Evolutionary conservation across 192 early-diverging fungal species (phyloP).

Genomic region (Coemansia sp.): DNA sequence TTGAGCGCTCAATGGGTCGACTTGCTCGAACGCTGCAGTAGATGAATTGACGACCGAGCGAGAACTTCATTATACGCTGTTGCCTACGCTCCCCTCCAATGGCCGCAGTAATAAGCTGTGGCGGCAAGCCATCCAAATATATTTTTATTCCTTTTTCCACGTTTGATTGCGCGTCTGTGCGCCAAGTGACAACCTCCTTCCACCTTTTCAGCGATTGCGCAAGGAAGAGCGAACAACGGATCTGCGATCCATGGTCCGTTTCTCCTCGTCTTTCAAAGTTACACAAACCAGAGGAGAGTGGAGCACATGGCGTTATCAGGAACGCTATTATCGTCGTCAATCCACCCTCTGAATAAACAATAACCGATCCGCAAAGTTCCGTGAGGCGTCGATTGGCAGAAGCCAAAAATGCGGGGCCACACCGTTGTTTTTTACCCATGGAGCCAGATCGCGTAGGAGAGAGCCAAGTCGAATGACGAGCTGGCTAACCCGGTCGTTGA

Average conservation of each 20-base stretch:
- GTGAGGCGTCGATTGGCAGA: not conserved
- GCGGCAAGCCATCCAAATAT: not conserved
- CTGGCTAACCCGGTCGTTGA: not conserved
- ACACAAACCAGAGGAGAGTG: not conserved
- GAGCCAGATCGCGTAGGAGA: not conserved
- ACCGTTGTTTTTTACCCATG: no score
- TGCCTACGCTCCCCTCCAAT: not conserved
- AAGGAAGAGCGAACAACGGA: not conserved
- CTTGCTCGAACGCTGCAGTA: slow-evolving; percentile 6
- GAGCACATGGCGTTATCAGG: not conserved
- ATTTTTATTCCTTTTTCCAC: not conserved
- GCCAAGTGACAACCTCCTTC: not conserved
- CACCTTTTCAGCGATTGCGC: not conserved
- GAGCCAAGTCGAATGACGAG: no score
- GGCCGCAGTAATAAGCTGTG: slow-evolving; percentile 1
- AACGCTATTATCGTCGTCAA: not conserved
- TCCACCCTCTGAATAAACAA: not conserved
- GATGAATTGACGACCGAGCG: slow-evolving; percentile 1
- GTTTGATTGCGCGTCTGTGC: not conserved
- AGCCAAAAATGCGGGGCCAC: not conserved
- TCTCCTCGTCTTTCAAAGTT: not conserved
- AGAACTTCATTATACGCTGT: slow-evolving; percentile 7
- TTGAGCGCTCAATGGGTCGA: slow-evolving; percentile 5
- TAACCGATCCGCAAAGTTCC: slow-evolving; percentile 4
- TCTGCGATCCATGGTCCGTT: not conserved